phyloP scores from a whole-genome alignment of 768 basidiomycete genomes.

The Leccinum subtestaceum region DNA sequence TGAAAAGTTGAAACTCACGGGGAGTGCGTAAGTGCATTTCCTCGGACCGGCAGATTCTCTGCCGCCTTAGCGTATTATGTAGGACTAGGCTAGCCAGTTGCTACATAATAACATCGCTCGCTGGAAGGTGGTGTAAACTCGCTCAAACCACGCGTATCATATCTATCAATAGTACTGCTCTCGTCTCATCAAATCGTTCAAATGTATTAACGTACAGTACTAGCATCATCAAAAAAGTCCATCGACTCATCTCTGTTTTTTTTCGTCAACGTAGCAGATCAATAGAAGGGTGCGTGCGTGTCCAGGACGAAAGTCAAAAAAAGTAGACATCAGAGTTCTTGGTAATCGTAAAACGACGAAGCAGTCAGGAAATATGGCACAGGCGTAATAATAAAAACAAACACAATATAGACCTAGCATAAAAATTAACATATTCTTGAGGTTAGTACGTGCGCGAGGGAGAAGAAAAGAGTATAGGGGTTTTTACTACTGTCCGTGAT shows the following conservation, averaged over 20 bases:
- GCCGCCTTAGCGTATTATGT: too few species aligned
- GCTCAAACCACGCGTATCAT: neutral
- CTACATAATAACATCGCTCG: too few species aligned
- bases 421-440: neutral
- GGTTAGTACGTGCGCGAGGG: neutral
- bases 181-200: neutral
- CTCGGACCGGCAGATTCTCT: too few species aligned
- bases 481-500: constrained; percentile 15
- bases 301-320: neutral
- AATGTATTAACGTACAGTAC: neutral
- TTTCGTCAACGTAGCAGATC: neutral
- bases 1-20: too few species aligned
- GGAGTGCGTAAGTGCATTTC: too few species aligned
- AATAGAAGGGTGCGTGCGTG: neutral
- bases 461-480: neutral
- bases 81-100: too few species aligned
- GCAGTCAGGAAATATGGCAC: neutral
- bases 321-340: neutral
- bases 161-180: neutral
- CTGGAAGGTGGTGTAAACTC: neutral
- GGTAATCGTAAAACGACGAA: neutral
- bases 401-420: neutral
- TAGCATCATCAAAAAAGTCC: neutral
- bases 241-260: neutral
- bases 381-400: neutral